Evolutionary conservation across 805 yeast species (phyloP), one percentile per base, ranked within the genome.

Genomic region (Barnettozyma vustinii): DNA sequence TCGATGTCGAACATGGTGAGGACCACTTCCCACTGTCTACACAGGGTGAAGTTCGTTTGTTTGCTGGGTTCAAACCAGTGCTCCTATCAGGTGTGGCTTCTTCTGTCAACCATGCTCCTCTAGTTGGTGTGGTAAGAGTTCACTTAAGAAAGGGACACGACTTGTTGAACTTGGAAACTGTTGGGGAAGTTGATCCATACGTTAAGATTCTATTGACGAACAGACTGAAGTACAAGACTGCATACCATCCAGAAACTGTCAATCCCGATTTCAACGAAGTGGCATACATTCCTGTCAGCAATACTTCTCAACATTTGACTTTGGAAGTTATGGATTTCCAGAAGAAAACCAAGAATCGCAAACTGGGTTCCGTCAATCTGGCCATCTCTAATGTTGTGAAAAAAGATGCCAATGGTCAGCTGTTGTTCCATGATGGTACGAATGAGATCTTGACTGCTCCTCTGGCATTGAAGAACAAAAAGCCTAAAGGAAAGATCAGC

Each of bases 111-210:
- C 72, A 71, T 45, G 68, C 71, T 55, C 79, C 85, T 13, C 81
- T 92, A 37, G 70, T 87, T 52, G 96, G 92, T 56, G 81, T 80
- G 37, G 62, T 81, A 25, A 77, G 83, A 68, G 58, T 87, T 36
- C 81, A 79, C 57, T 56, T 87, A 44, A 73, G 81, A 50, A 67
- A 71, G 32, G 84, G 83, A 16, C 62, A 62, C 10, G 76, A 79
- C 37, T 66, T 82, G 56, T 69, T 74, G 70, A 63, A 81, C 56
- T 66, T 84, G 56, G 86, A 84, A 56, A 74, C 81, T 15, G 76
- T 84, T 45, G 92, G 94, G 48, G 79, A 76, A 49, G 81, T 85
- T 57, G 91, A 87, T 65, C 94, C 95, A 5, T 86, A 84, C 57
- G 80, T 83, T 37, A 74, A 77, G 51, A 73, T 85, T 9, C 58